Conservation (phyloP, 805 yeast genomes). For the Saccharomycopsis olivae region DNA sequence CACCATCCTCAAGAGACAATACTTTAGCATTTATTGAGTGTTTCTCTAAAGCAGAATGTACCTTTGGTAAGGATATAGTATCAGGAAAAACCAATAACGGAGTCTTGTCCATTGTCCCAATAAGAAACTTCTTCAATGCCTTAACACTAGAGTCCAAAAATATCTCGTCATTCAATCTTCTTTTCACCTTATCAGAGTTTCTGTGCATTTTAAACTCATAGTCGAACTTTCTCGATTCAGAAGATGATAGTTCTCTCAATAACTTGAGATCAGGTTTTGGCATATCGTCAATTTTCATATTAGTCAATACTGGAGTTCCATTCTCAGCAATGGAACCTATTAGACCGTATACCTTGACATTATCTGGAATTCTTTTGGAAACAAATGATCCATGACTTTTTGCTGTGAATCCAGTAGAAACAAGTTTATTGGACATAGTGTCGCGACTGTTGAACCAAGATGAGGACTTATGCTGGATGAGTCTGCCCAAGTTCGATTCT, state of each 20-base stretch:
- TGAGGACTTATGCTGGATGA: background rate
- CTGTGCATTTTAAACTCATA: constrained; percentile 1
- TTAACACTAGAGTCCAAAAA: background rate
- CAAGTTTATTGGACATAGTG: background rate
- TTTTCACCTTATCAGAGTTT: background rate
- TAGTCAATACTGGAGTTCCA: background rate
- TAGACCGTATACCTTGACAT: background rate
- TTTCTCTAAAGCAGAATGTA: background rate
- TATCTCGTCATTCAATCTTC: background rate
- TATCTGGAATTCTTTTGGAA: background rate
- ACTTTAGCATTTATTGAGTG: constrained; percentile 1
- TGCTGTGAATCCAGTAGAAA: background rate
- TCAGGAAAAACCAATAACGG: constrained; percentile 3
- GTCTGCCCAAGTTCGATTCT: background rate
- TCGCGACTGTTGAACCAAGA: background rate
- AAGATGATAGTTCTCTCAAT: background rate
- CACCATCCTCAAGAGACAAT: background rate
- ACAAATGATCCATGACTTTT: background rate
- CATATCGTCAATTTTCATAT: background rate
- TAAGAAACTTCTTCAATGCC: background rate
- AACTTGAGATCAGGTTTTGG: background rate
- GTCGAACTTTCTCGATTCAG: background rate
- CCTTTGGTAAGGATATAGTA: background rate
- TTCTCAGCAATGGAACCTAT: background rate
- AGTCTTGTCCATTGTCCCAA: background rate